Conservation (phyloP, 2,329 filamentous ascomycete species). For the Neurospora sp. region DNA sequence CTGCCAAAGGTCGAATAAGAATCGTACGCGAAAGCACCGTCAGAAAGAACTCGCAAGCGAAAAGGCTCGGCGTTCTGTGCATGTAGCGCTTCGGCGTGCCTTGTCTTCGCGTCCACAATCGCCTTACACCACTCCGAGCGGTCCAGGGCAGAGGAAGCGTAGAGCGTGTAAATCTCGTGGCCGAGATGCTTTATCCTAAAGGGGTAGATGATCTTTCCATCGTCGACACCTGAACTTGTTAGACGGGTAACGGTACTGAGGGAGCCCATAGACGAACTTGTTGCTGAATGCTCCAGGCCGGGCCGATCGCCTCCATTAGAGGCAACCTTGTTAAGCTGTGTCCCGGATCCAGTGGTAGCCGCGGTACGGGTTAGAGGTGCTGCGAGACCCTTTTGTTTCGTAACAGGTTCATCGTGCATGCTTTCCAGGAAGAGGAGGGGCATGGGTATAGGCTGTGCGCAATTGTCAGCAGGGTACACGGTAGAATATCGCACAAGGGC, state of each 20-base stretch:
- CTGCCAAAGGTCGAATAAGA: conserved; percentile 47
- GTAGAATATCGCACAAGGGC: background rate
- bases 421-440: conserved; percentile 87
- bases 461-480: background rate
- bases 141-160: conserved; percentile 64
- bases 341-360: conserved; percentile 44
- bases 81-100: conserved; percentile 78
- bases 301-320: conserved; percentile 43
- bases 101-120: conserved; percentile 90
- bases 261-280: conserved; percentile 54
- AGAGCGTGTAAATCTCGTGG: conserved; percentile 85
- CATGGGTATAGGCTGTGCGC: conserved; percentile 74
- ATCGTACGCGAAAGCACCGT: conserved; percentile 82
- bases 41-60: conserved; percentile 80
- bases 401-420: conserved; percentile 80
- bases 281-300: conserved; percentile 57
- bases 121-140: conserved; percentile 85
- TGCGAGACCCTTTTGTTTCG: conserved; percentile 69
- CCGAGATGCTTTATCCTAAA: conserved; percentile 95
- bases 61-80: conserved; percentile 95
- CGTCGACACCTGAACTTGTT: conserved; percentile 39
- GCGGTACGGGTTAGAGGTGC: conserved; percentile 50
- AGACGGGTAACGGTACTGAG: conserved; percentile 31
- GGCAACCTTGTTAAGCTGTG: conserved; percentile 46
- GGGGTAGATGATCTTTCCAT: conserved; percentile 80